Conservation (phyloP, 2,329 filamentous ascomycete species). For the Aphanocladium album region DNA sequence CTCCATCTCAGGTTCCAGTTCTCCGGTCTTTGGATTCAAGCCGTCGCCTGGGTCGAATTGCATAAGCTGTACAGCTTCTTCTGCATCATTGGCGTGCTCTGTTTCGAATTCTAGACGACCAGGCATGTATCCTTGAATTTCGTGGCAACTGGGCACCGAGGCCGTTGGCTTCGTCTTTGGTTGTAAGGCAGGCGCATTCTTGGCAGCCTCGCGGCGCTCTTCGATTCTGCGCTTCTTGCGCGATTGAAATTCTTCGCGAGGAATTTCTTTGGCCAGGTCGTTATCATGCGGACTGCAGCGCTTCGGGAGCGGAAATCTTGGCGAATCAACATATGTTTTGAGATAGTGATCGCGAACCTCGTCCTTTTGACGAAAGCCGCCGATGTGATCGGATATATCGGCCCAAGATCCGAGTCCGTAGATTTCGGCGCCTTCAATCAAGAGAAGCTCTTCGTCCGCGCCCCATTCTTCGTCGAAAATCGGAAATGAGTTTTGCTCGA, state of each 20-base stretch:
- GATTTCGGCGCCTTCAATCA: constrained; percentile 90
- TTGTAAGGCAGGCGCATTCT: constrained; percentile 74
- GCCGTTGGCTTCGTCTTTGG: constrained; percentile 95
- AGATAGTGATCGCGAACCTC: constrained; percentile 95
- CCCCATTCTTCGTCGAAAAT: constrained; percentile 96
- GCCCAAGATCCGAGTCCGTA: constrained; percentile 97
- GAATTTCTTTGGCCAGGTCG: constrained; percentile 70
- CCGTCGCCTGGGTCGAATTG: constrained; percentile 96
- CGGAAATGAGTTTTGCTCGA: constrained; percentile 96
- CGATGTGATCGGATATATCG: constrained; percentile 96
- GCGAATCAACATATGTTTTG: constrained; percentile 77
- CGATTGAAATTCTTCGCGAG: constrained; percentile 87
- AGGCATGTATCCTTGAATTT: constrained; percentile 98
- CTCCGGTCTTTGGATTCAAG: constrained; percentile 74
- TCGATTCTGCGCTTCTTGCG: constrained; percentile 92
- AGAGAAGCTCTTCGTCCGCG: constrained; percentile 89
- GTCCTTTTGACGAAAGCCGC: constrained; percentile 88
- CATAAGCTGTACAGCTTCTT: constrained; percentile 98
- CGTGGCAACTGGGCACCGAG: constrained; percentile 91
- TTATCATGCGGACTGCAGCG: constrained; percentile 79
- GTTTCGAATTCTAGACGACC: constrained; percentile 96
- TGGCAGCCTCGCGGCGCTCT: constrained; percentile 79
- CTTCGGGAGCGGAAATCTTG: constrained; percentile 79
- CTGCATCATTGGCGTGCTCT: constrained; percentile 94
- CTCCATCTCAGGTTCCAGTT: constrained; percentile 92